phyloP scores from a whole-genome alignment of 345 rosid genomes.

The Pistacia atlantica region DNA sequence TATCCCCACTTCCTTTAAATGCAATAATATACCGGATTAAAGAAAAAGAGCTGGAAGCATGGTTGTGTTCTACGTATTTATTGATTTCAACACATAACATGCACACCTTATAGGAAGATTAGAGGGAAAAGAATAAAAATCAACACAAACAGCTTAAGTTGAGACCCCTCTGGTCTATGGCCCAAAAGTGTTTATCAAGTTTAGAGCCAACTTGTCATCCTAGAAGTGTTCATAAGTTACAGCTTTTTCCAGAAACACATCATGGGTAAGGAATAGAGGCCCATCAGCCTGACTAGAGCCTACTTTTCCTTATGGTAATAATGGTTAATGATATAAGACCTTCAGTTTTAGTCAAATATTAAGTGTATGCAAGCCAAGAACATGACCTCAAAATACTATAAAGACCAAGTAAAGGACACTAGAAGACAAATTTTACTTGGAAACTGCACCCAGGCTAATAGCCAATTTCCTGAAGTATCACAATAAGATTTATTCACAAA shows the following conservation, averaged over 20 bases:
- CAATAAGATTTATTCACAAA: not conserved
- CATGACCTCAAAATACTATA: not conserved
- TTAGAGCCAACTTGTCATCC: not conserved
- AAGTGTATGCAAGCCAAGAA: not conserved
- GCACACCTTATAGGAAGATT: no score
- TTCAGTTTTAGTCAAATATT: not conserved
- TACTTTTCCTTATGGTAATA: not conserved
- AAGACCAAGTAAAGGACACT: not conserved
- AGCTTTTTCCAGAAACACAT: not conserved
- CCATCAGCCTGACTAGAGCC: not conserved
- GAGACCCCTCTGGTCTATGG: not conserved
- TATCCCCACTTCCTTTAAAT: not conserved
- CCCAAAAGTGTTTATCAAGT: not conserved
- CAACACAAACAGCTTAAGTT: not conserved
- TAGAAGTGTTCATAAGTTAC: not conserved
- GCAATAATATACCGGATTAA: constrained; percentile 2
- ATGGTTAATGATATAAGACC: not conserved
- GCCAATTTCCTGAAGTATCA: not conserved
- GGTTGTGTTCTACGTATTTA: not conserved
- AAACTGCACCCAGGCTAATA: no score
- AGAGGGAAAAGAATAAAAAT: not conserved
- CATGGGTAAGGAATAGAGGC: not conserved
- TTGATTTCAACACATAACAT: not conserved
- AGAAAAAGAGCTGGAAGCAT: not conserved
- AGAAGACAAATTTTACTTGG: not conserved